phyloP scores from a whole-genome alignment of 2,329 filamentous ascomycete species.

The Neocatenulostroma microsporum region DNA sequence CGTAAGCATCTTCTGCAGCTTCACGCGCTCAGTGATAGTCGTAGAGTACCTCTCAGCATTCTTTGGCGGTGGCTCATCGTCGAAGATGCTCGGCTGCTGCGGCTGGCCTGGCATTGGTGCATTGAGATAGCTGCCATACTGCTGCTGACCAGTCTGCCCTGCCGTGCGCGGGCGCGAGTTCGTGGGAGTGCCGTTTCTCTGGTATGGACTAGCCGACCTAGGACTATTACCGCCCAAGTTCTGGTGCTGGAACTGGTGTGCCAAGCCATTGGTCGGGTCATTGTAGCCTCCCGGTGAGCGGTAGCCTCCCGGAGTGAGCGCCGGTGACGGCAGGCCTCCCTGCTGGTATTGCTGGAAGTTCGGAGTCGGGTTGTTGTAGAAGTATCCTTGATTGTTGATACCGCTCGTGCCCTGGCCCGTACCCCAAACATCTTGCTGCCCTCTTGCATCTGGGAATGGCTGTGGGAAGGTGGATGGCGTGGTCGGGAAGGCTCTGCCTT shows the following conservation, averaged over 20 bases:
- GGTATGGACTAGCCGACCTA: slow-evolving; percentile 60
- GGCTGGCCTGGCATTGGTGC: slow-evolving; percentile 52
- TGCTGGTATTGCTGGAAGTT: slow-evolving; percentile 39
- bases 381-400: slow-evolving; percentile 41
- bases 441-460: slow-evolving; percentile 57
- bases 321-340: slow-evolving; percentile 30
- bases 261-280: slow-evolving; percentile 82
- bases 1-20: slow-evolving; percentile 57
- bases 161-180: slow-evolving; percentile 76
- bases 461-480: slow-evolving; percentile 96
- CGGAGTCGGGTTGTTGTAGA: slow-evolving; percentile 43
- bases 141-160: slow-evolving; percentile 53
- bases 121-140: slow-evolving; percentile 59
- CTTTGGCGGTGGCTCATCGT: slow-evolving; percentile 65
- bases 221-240: slow-evolving; percentile 62
- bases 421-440: slow-evolving; percentile 55
- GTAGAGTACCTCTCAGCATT: slow-evolving; percentile 83
- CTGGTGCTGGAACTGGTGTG: slow-evolving; percentile 95
- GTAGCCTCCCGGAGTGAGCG: slow-evolving; percentile 45
- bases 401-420: slow-evolving; percentile 37
- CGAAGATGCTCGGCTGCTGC: slow-evolving; percentile 33
- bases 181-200: slow-evolving; percentile 57
- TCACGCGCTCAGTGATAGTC: slow-evolving; percentile 67
- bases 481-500: slow-evolving; percentile 48
- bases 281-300: slow-evolving; percentile 56